Percentiles rank a stretch among this genome's conserved stretches.
phyloP scores from a whole-genome alignment of 805 yeast species.

The Maudiozyma pseudohumilis region DNA sequence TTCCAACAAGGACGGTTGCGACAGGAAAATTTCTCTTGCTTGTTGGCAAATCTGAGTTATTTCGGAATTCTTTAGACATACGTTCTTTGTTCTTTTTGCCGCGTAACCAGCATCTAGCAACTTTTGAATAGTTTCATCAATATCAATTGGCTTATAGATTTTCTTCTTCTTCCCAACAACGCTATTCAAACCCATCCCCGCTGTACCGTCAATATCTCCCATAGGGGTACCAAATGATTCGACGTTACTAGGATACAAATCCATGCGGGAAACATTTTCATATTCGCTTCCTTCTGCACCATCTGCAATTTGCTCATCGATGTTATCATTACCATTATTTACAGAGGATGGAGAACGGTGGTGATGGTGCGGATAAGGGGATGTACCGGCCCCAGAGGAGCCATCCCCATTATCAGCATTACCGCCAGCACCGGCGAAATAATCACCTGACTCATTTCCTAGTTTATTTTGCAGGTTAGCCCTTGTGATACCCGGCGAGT shows the following conservation, averaged over 20 bases:
- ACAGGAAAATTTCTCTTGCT: slow-evolving; percentile 80
- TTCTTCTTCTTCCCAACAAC: slow-evolving; percentile 16
- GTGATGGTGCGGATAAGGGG: neutral
- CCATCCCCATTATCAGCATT: neutral
- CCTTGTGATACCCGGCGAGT: slow-evolving; percentile 22
- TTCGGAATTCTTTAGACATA: slow-evolving; percentile 84
- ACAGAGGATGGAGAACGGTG: slow-evolving; percentile 1
- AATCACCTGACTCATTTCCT: slow-evolving; percentile 10
- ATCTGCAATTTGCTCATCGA: neutral
- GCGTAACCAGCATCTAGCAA: slow-evolving; percentile 92
- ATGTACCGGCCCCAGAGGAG: neutral
- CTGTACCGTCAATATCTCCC: neutral
- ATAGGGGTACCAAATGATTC: neutral
- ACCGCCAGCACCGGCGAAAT: slow-evolving; percentile 10
- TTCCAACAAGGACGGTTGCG: slow-evolving; percentile 85
- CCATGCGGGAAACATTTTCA: neutral
- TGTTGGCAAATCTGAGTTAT: slow-evolving; percentile 77
- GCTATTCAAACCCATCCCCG: neutral
- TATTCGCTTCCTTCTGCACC: neutral
- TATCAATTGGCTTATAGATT: slow-evolving; percentile 34
- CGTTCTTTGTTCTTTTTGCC: slow-evolving; percentile 82
- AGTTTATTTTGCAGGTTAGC: slow-evolving; percentile 3
- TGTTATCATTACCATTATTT: slow-evolving; percentile 1
- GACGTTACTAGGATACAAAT: slow-evolving; percentile 1
- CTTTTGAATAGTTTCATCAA: slow-evolving; percentile 85